Evolutionary conservation across 2,329 filamentous ascomycete species (phyloP), one percentile per base, ranked within the genome.

Genomic region (Pseudocercospora eumusae): DNA sequence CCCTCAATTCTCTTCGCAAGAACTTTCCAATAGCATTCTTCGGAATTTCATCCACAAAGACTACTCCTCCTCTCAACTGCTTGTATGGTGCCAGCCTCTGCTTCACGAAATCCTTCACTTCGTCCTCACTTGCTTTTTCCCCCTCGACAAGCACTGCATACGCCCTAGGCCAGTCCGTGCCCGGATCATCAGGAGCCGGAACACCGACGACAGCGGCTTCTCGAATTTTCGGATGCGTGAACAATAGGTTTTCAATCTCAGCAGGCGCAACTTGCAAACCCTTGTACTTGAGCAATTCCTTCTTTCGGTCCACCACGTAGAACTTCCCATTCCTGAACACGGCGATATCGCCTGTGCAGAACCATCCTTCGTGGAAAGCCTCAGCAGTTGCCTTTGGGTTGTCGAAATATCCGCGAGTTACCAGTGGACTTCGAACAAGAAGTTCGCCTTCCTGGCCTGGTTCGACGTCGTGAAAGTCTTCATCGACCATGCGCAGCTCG

Each of bases 291-390:
- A 87, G 85, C 52, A 87, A 72, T 75, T 87, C 84, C 80, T 76
- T 76, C 62, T 74, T 75, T 18, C 92, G 88, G 73, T 96, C 93
- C 0, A 93, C 96, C 73, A 96, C 93, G 78, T 88, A 96, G 70
- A 96, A 91, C 71, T 95, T 90, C n/a, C 89, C 90, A 60, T 89
- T 82, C 6, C 83, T 95, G 90, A 70, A 88, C 83, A 68, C 89
- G 1, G 90, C 90, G 28, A 96, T 86, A 71, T 96, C 93, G 0
- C 92, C 92, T 0, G 92, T 96, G 75, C 88, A 92, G 81, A 96
- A 96, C 80, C 87, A 96, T 0, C 91, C 91, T 65, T 95, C 91
- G 0, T 8, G 88, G 64, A 95, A 87, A 0, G 89, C 86, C 47
- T 90, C 86, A 2, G 79, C 81, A 1, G 90, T 91, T 4, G 87